Conservation (phyloP, 1,284 basidiomycete genomes). For the Pholiota adiposa region DNA sequence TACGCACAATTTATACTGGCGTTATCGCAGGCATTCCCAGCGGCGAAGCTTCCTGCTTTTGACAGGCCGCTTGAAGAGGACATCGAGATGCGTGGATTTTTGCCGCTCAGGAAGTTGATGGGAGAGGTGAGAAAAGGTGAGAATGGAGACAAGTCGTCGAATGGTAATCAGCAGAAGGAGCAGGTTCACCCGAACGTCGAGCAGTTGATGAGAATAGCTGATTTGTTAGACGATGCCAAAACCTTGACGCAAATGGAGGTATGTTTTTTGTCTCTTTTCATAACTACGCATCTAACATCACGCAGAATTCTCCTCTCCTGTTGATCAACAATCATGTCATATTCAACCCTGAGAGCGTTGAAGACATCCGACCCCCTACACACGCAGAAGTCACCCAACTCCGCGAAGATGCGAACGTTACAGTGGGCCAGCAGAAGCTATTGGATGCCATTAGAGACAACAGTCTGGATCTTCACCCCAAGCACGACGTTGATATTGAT, state of each 20-base stretch:
- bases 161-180: constrained; percentile 36
- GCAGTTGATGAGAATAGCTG: constrained; percentile 91
- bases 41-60: constrained; percentile 64
- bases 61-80: constrained; percentile 87
- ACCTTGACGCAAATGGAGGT: constrained; percentile 65
- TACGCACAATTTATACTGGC: constrained; percentile 74
- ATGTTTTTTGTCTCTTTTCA: constrained; percentile 23
- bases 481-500: constrained; percentile 58
- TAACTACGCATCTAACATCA: not conserved
- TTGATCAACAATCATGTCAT: constrained; percentile 37
- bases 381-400: constrained; percentile 16
- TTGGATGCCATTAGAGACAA: constrained; percentile 28
- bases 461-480: constrained; percentile 15
- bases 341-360: constrained; percentile 34
- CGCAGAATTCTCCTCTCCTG: constrained; percentile 46
- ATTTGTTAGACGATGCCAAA: constrained; percentile 81
- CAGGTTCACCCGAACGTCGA: constrained; percentile 93
- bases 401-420: constrained; percentile 4
- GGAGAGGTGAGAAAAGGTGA: constrained; percentile 30
- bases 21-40: constrained; percentile 74
- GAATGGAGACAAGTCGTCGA: constrained; percentile 25
- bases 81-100: constrained; percentile 86
- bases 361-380: constrained; percentile 26
- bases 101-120: constrained; percentile 73
- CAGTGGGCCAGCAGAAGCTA: constrained; percentile 27